Evolutionary conservation across 179 eudicot species (phyloP), one percentile per base, ranked within the genome.

Genomic region (Drosera spatulata): DNA sequence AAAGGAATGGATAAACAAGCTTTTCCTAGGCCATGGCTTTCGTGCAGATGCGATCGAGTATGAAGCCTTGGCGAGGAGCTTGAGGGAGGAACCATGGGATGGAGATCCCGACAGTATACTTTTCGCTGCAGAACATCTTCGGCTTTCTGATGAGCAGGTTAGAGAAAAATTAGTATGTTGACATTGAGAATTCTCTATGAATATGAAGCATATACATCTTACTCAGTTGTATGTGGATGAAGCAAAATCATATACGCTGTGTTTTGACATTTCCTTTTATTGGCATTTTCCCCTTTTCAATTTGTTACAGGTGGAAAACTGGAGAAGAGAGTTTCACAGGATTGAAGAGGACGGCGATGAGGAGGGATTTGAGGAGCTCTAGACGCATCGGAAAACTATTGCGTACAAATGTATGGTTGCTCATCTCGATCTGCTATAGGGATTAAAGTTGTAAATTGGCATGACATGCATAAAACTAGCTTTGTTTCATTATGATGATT

Each of bases 281-380:
- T 3, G 39, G 12, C 12, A 39, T 41, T 12, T 2, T 11, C 1
- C 7, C 3, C 13, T 3, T 12, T 41, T 7, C 15, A 48, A 14
- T 39, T 55, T n/a, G 56, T 45, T 64, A 66, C 77, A 91, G 97
- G 80, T 87, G 97, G 96, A 88, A 65, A 75, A 59, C 8, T 91
- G 97, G 97, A 82, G 96, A 66, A 82, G 82, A 65, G 91, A 81
- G 74, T 82, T 85, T 50, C 87, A 82, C 58, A 85, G 85, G 71
- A 68, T 80, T 53, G 97, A 87, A 75, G 96, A 83, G 56, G 96
- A 85, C 37, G 97, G 81, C 0, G 95, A 85, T 58, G 97, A 91
- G 69, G 96, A 91, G 51, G 96, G 96, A 38, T 91, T 91, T 61
- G 97, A 91, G 69, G 97, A 91, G 70, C 86, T 88, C 40, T 88